Base-by-base conservation (phyloP, 352 stramenopile species). In the Thalassiosira mediterranea region DNA sequence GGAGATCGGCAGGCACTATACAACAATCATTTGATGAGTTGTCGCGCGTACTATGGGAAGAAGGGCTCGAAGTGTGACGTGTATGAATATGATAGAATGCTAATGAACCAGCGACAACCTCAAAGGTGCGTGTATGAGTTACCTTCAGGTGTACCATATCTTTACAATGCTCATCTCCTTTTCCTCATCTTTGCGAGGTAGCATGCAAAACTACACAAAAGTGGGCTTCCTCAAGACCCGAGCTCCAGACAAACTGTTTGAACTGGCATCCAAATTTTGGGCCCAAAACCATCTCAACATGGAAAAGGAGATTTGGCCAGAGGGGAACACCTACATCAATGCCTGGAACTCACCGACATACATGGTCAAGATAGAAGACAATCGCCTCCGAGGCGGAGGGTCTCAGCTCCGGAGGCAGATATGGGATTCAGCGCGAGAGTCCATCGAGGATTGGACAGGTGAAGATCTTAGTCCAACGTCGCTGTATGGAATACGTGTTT, bases 371-470 rank as follows among this genome's bases (percentile, higher is more conserved):
- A 73, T 93, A 21, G 88, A 93, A 53, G 83, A 93, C 44, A 52
- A 7, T 4, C 40, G 52, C 10, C 57, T 88, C 19, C 59, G 62
- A 38, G 81, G 81, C 37, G 76, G 73, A 56, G 88, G 85, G 28
- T 17, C 42, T 13, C 13, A 40, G 0, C 40, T 94, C 1, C 92
- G 91, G 34, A 68, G 84, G 28, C 57, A 67, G 23, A 82, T 93
- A 29, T 94, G 89, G 89, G 79, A 88, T 57, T 62, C 67, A 31
- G 68, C 74, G 21, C 56, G 76, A 42, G 59, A 76, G 19, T 75
- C 69, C 1, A 81, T 96, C 40, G 90, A 95, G 65, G 77, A 88
- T 52, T 95, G 90, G 90, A 84, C 71, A 10, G 77, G 87, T n/a
- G 82, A 93, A 73, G 83, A 94, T 59, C 52, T 86, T 2, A 72